Conservation (phyloP, 2,329 filamentous ascomycete genomes). For the Xylaria sp. region DNA sequence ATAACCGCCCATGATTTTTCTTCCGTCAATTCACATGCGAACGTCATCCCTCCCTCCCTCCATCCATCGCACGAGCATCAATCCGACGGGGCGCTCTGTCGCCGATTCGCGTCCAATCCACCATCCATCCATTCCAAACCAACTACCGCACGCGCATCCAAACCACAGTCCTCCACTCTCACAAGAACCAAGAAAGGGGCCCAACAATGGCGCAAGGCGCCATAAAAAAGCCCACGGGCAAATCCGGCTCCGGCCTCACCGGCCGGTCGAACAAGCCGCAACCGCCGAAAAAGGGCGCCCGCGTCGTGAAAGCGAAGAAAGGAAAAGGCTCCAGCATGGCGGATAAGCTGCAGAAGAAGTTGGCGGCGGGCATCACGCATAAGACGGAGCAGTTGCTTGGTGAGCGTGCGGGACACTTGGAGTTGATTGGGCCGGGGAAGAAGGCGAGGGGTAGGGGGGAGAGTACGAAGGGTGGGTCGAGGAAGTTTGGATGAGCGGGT, state of each 20-base stretch:
- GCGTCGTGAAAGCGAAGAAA: conserved; percentile 24
- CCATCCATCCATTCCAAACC: too few relatives aligned
- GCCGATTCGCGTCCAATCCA: too few relatives aligned
- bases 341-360: conserved; percentile 52
- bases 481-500: conserved; percentile 48
- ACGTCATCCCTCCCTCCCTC: background rate
- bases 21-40: background rate
- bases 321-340: conserved; percentile 30
- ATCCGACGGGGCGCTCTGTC: too few relatives aligned
- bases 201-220: conserved; percentile 50
- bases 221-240: conserved; percentile 43
- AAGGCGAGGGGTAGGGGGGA: conserved; percentile 34
- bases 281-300: conserved; percentile 27
- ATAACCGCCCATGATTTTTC: background rate
- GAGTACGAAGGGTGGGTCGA: conserved; percentile 42
- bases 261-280: conserved; percentile 45
- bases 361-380: conserved; percentile 48
- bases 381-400: conserved; percentile 55
- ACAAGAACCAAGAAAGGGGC: background rate
- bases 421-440: conserved; percentile 49
- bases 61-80: too few relatives aligned
- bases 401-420: conserved; percentile 54
- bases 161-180: background rate
- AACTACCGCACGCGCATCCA: too few relatives aligned
- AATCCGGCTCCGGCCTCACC: conserved; percentile 29